These are phyloP conservation scores for Botrytis cinerea DNA, from an alignment of 2,329 filamentous ascomycete species.

Conservation along the genomic window DNA sequence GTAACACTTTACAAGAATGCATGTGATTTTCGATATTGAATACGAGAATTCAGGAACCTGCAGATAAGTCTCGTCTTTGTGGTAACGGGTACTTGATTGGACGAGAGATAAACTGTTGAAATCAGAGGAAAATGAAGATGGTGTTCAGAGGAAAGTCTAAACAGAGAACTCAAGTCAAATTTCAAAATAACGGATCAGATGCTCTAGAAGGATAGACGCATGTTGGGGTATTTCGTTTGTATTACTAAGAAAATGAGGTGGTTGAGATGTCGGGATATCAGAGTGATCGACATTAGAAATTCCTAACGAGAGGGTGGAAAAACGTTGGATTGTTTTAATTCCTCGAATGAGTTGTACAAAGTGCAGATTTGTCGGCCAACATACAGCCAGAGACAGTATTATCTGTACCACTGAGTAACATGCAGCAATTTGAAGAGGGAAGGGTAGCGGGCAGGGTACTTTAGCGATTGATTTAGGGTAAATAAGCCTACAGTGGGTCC, in stretches of 20 bases:
- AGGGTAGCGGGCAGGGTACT: neutral
- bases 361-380: neutral
- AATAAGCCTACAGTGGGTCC: slow-evolving; percentile 8
- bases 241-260: slow-evolving; percentile 8
- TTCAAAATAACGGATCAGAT: neutral
- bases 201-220: neutral
- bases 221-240: neutral
- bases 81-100: neutral
- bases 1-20: slow-evolving; percentile 5
- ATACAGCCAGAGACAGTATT: neutral
- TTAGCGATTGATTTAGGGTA: slow-evolving; percentile 16
- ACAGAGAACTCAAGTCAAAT: neutral
- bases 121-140: neutral
- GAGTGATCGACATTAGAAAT: neutral
- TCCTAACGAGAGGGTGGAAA: neutral
- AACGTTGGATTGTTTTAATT: neutral
- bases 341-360: neutral
- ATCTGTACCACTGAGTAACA: neutral
- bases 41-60: slow-evolving; percentile 14
- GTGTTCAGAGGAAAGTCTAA: neutral
- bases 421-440: slow-evolving; percentile 12
- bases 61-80: neutral
- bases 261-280: slow-evolving; percentile 1
- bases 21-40: slow-evolving; percentile 7
- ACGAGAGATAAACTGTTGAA: neutral